Evolutionary conservation across 257 asterid species (phyloP).

Genomic region (Fraxinus quadrangulata): DNA sequence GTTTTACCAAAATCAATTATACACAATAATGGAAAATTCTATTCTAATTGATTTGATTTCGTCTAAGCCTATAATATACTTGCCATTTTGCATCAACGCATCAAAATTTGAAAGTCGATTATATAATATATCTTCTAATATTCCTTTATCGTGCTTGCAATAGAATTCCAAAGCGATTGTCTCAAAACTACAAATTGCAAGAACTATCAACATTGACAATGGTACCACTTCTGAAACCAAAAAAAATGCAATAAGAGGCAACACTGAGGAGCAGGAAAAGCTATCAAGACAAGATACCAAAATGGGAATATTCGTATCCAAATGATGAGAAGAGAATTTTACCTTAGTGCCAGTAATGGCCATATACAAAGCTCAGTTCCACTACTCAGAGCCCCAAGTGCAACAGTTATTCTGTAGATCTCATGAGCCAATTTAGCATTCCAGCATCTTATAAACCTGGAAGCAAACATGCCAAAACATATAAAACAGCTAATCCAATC

Average conservation of each 20-base stretch:
- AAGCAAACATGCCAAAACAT: conserved; percentile 15
- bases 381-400: conserved; percentile 67
- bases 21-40: too few relatives aligned
- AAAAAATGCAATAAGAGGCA: too few relatives aligned
- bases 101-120: too few relatives aligned
- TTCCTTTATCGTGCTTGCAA: conserved; percentile 50
- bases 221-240: conserved; percentile 45
- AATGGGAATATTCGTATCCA: background rate
- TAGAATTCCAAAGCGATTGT: conserved; percentile 80
- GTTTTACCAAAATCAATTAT: too few relatives aligned
- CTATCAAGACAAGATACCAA: too few relatives aligned
- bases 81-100: too few relatives aligned
- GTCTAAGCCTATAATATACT: too few relatives aligned
- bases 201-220: conserved; percentile 81
- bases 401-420: conserved; percentile 78
- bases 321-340: conserved; percentile 3
- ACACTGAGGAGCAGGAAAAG: background rate
- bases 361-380: conserved; percentile 79
- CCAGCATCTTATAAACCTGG: conserved; percentile 85
- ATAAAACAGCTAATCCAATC: background rate
- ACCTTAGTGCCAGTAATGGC: conserved; percentile 89
- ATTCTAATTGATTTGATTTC: too few relatives aligned
- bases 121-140: too few relatives aligned
- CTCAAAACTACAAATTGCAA: conserved; percentile 91
- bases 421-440: conserved; percentile 65